phyloP scores from a whole-genome alignment of 2,329 filamentous ascomycete species.

The Fusarium humuli region DNA sequence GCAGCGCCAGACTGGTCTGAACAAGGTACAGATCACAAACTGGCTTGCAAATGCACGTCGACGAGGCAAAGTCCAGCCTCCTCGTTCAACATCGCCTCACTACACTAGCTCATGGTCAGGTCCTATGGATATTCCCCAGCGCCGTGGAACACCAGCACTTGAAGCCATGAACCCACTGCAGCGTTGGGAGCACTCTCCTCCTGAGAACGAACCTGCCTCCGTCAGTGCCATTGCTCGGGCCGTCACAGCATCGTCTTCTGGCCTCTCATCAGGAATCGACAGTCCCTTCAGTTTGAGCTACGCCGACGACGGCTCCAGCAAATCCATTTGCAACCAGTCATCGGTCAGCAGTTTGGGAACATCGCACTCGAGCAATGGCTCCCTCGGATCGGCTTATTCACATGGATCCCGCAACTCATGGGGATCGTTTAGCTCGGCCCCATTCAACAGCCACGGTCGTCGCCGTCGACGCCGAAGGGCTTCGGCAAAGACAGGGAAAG shows the following conservation, averaged over 20 bases:
- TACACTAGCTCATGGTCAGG: conserved; percentile 68
- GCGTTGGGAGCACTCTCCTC: conserved; percentile 69
- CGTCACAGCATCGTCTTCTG: conserved; percentile 65
- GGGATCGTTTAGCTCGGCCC: conserved; percentile 61
- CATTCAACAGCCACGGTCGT: conserved; percentile 58
- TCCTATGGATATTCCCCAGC: conserved; percentile 79
- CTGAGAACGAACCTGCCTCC: conserved; percentile 70
- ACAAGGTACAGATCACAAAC: conserved; percentile 85
- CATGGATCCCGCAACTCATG: conserved; percentile 68
- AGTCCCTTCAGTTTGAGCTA: conserved; percentile 68
- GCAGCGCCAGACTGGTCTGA: conserved; percentile 82
- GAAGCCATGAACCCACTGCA: conserved; percentile 68
- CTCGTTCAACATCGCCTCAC: conserved; percentile 76
- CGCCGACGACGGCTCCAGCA: conserved; percentile 70
- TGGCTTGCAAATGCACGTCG: conserved; percentile 93
- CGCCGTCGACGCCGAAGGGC: conserved; percentile 62
- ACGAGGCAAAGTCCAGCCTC: conserved; percentile 79
- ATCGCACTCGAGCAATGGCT: conserved; percentile 69
- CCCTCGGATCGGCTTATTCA: conserved; percentile 69
- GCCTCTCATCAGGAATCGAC: conserved; percentile 65
- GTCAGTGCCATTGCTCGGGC: conserved; percentile 69
- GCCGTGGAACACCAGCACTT: conserved; percentile 65
- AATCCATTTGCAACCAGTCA: conserved; percentile 68
- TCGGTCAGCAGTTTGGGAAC: conserved; percentile 71
- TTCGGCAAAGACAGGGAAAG: conserved; percentile 53